Percentiles rank a stretch among this genome's conserved stretches.
These are phyloP conservation scores for Austroboletus festivus DNA, from an alignment of 768 basidiomycete genomes.

Conservation along the genomic window DNA sequence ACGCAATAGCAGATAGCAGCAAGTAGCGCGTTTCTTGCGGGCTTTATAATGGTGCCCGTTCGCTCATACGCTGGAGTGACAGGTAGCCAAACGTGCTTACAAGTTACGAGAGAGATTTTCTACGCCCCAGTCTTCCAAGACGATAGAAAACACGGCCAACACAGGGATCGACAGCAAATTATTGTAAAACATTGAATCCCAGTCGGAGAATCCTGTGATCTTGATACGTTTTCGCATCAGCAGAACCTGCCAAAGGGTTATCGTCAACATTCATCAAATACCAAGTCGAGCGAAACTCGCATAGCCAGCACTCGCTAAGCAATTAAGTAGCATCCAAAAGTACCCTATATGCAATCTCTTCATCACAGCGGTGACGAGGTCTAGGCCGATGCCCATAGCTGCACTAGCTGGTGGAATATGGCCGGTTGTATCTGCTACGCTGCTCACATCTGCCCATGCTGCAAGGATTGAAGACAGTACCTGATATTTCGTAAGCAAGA, in stretches of 20 bases:
- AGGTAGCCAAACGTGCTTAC: conserved; percentile 48
- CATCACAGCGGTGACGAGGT: conserved; percentile 44
- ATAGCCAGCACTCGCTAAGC: conserved; percentile 85
- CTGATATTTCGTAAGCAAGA: conserved; percentile 36
- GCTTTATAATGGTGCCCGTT: conserved; percentile 40
- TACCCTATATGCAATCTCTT: conserved; percentile 76
- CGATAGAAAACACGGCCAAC: conserved; percentile 73
- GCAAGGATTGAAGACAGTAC: conserved; percentile 92
- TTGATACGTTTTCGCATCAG: conserved; percentile 98
- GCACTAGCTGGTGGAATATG: conserved; percentile 25
- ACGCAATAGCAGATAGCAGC: conserved; percentile 83
- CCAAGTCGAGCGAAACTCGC: conserved; percentile 43
- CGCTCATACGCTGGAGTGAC: not conserved
- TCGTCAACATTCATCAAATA: conserved; percentile 4
- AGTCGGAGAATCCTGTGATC: conserved; percentile 90
- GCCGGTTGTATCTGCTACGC: conserved; percentile 33
- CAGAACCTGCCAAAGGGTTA: conserved; percentile 59
- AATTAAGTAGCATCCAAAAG: conserved; percentile 95
- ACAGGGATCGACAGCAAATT: conserved; percentile 94
- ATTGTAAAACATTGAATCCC: conserved; percentile 99
- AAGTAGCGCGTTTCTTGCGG: conserved; percentile 76
- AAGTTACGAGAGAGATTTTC: conserved; percentile 81
- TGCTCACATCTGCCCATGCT: conserved; percentile 84
- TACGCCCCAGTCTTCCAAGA: conserved; percentile 86
- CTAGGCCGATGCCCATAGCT: conserved; percentile 27